Evolutionary conservation across 2,329 filamentous ascomycete genomes (phyloP), one percentile per base, ranked within the genome.

Genomic region (Colletotrichum filicis): DNA sequence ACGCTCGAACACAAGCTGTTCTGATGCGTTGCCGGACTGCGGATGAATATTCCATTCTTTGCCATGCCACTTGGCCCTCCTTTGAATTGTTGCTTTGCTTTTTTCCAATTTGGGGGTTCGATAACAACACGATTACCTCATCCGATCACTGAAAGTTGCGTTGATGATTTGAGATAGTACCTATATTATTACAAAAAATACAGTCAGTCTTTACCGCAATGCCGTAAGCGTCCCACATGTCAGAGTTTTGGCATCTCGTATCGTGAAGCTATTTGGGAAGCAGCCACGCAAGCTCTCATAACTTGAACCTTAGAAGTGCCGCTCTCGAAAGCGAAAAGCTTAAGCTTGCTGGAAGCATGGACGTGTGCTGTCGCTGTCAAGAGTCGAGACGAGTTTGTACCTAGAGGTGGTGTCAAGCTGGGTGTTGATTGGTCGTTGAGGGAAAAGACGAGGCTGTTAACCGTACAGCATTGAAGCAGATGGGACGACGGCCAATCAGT

Each of bases 1-100:
- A 98, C 95, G 53, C 90, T 98, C 66, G 97, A 99, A 90, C 96
- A 98, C 88, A 99, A 98, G 92, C 90, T 98, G 76, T 95, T 98
- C 82, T 94, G 90, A 83, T 71, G 55, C 42, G 46, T 28, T 16
- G 22, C 7, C 11, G 6, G 24, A n/a, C 19, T 22, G 32, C 49
- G 5, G 14, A 26, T 22, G 37, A 35, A 8, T 6, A n/a, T 71
- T 68, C 24, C 53, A 26, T 69, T 69, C 65, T 69, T 24, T 59
- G 26, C 42, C 52, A 32, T 69, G 59, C 59, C 69, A 64, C 53
- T n/a, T 63, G 65, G 59, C 24, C 35, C 59, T 42, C 42, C 42
- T 30, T 58, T 63, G 49, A 19, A 14, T 24, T 22, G 19, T 52
- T 55, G 24, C 26, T 26, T 59, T 58, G 16, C 9, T n/a, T 49